Base-by-base conservation (phyloP, 768 basidiomycete genomes). In the Mycena galericulata region DNA sequence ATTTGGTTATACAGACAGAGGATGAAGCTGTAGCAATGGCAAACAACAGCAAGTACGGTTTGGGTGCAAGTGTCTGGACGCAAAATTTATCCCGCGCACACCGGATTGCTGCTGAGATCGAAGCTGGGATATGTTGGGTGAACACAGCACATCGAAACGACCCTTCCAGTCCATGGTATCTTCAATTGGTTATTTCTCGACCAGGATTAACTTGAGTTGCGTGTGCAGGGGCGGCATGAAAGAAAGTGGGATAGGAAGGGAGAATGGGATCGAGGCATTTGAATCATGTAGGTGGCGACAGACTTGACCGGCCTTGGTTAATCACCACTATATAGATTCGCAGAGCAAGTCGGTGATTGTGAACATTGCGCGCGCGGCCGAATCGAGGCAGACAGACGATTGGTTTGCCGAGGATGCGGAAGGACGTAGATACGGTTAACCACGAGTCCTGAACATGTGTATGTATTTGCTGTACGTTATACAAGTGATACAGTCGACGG, bases 111-210 rank as follows among this genome's bases (percentile, higher is more conserved):
- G 85, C 85, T 55, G 81, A 82, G 36, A 89, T 96, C 38, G 85
- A 96, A 71, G 83, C 90, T 20, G 95, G 95, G 6, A 74, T 96
- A 32, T 91, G 93, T 49, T 96, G 95, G 95, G 87, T 95, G 40
- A 96, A 96, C 75, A 94, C 92, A 0, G 93, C 95, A 71, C 95
- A 96, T 74, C 87, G 94, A 50, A 96, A 96, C 72, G 94, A 96
- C 75, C 95, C 95, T 10, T 92, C 91, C 69, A 94, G 92, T 34
- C 94, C 95, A 43, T 96, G 95, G 94, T 93, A 75, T 76, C 40
- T 10, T 14, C 32, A 6, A 36, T 1, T 11, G n/a, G n/a, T 57
- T 27, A 11, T 34, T 32, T 41, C 38, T 57, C 24, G 22, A 7
- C 29, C 17, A 26, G 34, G 46, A 20, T 38, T 65, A 46, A 61